phyloP scores from a whole-genome alignment of 1,139 yeast species.

The Meyerozyma sp. region DNA sequence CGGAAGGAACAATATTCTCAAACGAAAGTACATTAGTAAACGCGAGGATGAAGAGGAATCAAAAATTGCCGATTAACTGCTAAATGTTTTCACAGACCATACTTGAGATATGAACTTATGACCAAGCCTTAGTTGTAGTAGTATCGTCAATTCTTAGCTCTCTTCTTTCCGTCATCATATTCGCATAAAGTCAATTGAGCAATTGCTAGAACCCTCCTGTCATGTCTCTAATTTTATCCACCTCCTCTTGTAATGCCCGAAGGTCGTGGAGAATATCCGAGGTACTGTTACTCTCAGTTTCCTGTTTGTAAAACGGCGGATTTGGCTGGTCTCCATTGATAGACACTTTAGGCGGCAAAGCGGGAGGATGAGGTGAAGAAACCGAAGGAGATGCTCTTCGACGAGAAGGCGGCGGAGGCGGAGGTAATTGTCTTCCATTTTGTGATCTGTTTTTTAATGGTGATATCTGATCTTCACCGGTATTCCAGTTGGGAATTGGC shows the following conservation, averaged over 20 bases:
- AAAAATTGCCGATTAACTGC: too few species aligned
- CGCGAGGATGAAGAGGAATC: too few species aligned
- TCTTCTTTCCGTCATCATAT: too few species aligned
- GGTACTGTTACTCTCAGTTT: constrained; percentile 29
- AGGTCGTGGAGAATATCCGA: constrained; percentile 55
- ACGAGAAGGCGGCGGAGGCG: constrained; percentile 44
- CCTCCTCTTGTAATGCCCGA: constrained; percentile 60
- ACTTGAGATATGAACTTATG: too few species aligned
- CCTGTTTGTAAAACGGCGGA: constrained; percentile 5
- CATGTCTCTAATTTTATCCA: constrained; percentile 47
- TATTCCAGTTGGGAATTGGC: constrained; percentile 28
- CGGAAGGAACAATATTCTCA: too few species aligned
- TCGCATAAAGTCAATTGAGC: background rate
- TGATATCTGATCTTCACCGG: constrained; percentile 15
- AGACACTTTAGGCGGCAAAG: constrained; percentile 30
- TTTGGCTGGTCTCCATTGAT: constrained; percentile 6
- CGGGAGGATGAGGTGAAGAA: constrained; percentile 19
- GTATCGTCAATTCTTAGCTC: too few species aligned
- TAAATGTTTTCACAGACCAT: too few species aligned
- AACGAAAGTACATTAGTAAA: too few species aligned
- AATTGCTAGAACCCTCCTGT: constrained; percentile 39
- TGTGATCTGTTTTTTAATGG: constrained; percentile 8
- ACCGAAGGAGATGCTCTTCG: constrained; percentile 20
- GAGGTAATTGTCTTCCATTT: constrained; percentile 16
- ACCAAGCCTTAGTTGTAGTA: too few species aligned